Base-by-base conservation (phyloP, 306 rosid genomes). In the Cicer arietinum region DNA sequence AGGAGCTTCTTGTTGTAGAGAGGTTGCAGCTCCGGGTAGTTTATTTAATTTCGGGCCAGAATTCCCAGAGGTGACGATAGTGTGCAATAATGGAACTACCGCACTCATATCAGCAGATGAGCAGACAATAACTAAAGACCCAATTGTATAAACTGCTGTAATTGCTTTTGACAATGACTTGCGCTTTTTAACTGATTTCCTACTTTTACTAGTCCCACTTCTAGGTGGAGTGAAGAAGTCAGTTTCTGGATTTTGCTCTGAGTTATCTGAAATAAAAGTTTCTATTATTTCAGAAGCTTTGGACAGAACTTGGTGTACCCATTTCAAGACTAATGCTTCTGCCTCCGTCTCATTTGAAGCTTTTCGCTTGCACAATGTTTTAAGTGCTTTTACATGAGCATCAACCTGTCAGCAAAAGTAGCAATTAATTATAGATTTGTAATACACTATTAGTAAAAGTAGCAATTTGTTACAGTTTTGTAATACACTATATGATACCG, bases 301-400 rank as follows among this genome's bases (percentile, higher is more conserved):
- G 5, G 57, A 75, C 60, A 86, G 84, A 83, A 91, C 87, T 73
- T 85, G 85, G 48, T 82, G 37, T 7, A 86, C 86, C 86, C 98
- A 91, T 84, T 75, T 90, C 81, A 80, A 71, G 76, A 91, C 87
- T 37, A 88, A 80, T 42, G 78, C 17, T 17, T 94, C 92, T 13
- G 91, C 89, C 85, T 87, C 90, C 7, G 30, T 30, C 10, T 57
- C 58, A 77, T 81, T 70, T 20, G 76, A 77, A 85, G 92, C 98
- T 86, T 91, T 88, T 81, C 86, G 83, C 78, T 88, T 94, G 87
- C 98, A 94, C 76, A 94, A 72, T 44, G 89, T 91, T 73, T 72
- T 86, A 46, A 94, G 94, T 35, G 96, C 90, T 85, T 87, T 94
- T 70, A 90, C 90, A 82, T 91, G 98, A 70, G 97, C 98, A 69